Conservation (phyloP, 306 rosid species). For the Dryas alaskensis region DNA sequence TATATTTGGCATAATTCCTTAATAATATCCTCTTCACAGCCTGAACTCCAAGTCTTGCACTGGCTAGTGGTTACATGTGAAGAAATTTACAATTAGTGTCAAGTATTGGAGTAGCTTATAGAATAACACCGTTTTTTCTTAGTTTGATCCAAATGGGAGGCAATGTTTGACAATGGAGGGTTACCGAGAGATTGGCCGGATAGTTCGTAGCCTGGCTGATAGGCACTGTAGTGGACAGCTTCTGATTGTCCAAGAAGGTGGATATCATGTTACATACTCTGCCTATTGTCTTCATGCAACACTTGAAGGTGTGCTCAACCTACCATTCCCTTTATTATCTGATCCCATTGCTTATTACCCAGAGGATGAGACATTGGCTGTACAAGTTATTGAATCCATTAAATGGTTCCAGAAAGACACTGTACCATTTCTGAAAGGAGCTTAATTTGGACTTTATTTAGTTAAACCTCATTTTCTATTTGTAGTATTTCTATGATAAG, state of each 20-base stretch:
- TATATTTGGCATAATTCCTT: background rate
- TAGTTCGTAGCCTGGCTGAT: constrained; percentile 37
- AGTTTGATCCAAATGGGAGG: constrained; percentile 97
- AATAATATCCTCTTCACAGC: background rate
- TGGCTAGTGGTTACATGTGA: background rate
- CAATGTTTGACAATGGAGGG: constrained; percentile 95
- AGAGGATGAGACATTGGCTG: constrained; percentile 61
- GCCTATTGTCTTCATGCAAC: constrained; percentile 92
- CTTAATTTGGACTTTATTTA: constrained; percentile 15
- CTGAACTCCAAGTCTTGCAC: background rate
- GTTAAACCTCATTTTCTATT: background rate
- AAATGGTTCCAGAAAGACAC: constrained; percentile 45
- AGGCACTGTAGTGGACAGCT: constrained; percentile 50
- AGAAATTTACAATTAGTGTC: background rate
- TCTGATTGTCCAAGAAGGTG: constrained; percentile 90
- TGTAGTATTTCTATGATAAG: background rate
- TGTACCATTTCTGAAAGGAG: constrained; percentile 43
- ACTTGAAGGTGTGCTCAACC: constrained; percentile 84
- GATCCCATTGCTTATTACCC: constrained; percentile 77
- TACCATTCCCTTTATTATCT: constrained; percentile 45
- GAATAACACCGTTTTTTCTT: constrained; percentile 19
- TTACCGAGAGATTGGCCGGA: constrained; percentile 59
- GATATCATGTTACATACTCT: constrained; percentile 83
- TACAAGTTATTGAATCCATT: constrained; percentile 53
- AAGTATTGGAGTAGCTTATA: background rate